Conservation (phyloP, 495 filamentous ascomycete species). For the Neurospora sp. region DNA sequence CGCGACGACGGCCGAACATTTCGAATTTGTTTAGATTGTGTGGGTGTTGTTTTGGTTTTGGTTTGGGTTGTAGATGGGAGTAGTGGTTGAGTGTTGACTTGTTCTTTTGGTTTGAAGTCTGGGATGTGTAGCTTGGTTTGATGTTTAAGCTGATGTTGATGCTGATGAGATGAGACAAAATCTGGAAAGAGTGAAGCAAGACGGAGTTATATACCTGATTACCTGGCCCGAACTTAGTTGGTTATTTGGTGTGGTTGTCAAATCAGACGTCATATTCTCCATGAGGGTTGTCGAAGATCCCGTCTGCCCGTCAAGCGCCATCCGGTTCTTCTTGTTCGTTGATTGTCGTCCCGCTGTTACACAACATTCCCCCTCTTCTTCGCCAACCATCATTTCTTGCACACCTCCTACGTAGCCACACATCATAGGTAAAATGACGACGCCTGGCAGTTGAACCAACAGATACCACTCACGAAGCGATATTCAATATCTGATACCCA, state of each 20-base stretch:
- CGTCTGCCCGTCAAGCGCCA: neutral
- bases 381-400: neutral
- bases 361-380: neutral
- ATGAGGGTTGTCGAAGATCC: neutral
- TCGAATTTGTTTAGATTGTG: neutral
- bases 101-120: neutral
- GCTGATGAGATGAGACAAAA: neutral
- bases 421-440: neutral
- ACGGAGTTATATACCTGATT: neutral
- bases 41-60: neutral
- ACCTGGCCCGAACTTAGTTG: neutral
- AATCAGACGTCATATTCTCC: neutral
- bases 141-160: neutral
- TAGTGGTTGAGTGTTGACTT: neutral
- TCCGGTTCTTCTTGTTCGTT: neutral
- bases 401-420: neutral
- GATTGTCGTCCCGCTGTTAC: neutral
- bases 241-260: neutral
- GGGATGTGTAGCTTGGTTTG: neutral
- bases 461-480: neutral
- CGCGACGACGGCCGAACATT: neutral
- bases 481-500: neutral
- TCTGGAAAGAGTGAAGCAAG: neutral
- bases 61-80: neutral
- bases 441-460: neutral